Conservation (phyloP, 768 basidiomycete genomes). For the Auriscalpium orientale region DNA sequence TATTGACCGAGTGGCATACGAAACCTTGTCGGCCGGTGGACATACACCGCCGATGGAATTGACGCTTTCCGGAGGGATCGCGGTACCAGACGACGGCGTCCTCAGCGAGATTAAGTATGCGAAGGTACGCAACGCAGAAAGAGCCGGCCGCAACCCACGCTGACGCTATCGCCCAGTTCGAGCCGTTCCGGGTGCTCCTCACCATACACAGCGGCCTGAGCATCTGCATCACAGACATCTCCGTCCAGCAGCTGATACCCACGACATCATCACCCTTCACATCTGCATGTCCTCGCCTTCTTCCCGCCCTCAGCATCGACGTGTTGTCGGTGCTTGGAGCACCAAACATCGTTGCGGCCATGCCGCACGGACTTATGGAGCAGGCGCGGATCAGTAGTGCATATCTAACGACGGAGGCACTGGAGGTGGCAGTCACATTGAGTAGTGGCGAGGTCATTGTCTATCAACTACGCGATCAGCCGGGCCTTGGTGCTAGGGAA, state of each 20-base stretch:
- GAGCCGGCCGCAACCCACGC: neutral
- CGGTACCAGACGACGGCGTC: conserved; percentile 44
- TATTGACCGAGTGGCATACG: conserved; percentile 41
- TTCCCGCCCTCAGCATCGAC: conserved; percentile 57
- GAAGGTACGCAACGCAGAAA: conserved; percentile 35
- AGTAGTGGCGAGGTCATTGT: conserved; percentile 51
- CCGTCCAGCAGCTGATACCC: conserved; percentile 53
- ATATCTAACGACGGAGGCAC: conserved; percentile 44
- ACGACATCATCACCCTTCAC: conserved; percentile 41
- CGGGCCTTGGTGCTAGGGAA: conserved; percentile 8
- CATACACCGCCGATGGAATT: conserved; percentile 15
- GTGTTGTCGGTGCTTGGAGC: conserved; percentile 16
- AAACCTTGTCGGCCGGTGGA: conserved; percentile 26
- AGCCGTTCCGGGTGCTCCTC: conserved; percentile 56
- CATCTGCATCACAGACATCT: conserved; percentile 69
- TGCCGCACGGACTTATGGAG: conserved; percentile 16
- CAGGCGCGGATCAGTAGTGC: conserved; percentile 35
- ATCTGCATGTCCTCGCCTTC: conserved; percentile 56
- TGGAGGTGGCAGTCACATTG: conserved; percentile 50
- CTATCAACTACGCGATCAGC: conserved; percentile 30
- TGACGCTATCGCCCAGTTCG: conserved; percentile 32
- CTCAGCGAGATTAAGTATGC: conserved; percentile 43
- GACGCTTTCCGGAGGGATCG: conserved; percentile 42
- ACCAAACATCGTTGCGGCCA: conserved; percentile 20
- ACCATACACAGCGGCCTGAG: conserved; percentile 57